Evolutionary conservation across 306 rosid genomes (phyloP).

Genomic region (Ammopiptanthus mongolicus): DNA sequence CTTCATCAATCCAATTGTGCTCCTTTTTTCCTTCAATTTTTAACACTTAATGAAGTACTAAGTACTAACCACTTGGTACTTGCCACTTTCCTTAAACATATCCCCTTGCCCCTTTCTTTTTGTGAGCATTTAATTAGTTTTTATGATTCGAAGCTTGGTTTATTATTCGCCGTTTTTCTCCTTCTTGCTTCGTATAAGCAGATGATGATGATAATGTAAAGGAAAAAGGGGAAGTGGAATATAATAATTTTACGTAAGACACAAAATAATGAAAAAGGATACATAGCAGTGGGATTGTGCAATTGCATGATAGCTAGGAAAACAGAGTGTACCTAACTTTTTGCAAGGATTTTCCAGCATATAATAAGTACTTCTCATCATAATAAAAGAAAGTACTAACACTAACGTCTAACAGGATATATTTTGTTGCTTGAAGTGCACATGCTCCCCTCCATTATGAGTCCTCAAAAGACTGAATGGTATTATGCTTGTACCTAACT

Average conservation of each 20-base stretch:
- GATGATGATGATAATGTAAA: background rate
- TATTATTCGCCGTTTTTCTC: background rate
- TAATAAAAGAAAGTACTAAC: background rate
- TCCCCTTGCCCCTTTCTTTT: background rate
- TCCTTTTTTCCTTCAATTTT: no score
- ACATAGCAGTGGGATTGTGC: background rate
- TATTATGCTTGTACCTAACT: conserved; percentile 36
- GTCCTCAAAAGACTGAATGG: background rate
- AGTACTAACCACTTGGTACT: background rate
- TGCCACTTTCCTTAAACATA: background rate
- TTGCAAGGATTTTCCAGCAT: conserved; percentile 22
- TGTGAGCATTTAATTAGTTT: background rate
- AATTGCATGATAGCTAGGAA: background rate
- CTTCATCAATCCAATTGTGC: background rate
- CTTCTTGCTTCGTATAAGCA: background rate
- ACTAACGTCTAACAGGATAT: background rate
- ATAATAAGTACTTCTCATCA: conserved; percentile 9
- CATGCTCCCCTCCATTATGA: conserved; percentile 19
- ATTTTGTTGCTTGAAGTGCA: conserved; percentile 15
- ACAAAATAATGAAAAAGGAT: conserved; percentile 8
- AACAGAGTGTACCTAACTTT: conserved; percentile 24
- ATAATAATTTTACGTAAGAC: background rate
- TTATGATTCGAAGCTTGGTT: background rate
- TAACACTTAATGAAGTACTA: no score
- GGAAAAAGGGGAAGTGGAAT: background rate